Base-by-base conservation (phyloP, 495 filamentous ascomycete species). In the Penicillium maclennaniae region DNA sequence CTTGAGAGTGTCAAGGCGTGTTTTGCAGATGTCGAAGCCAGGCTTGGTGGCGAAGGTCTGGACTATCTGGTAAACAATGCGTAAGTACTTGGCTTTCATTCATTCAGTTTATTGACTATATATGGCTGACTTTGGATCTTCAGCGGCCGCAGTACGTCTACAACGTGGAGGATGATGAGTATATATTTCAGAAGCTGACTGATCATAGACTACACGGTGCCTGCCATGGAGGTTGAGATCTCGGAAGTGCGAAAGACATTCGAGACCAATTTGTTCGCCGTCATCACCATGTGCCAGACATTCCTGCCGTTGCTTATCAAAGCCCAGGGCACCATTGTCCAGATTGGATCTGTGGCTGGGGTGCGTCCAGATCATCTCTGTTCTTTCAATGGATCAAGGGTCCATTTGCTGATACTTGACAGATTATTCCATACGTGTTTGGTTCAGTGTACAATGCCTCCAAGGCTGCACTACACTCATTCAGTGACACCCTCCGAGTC, bases 41-140 rank as follows among this genome's bases (percentile, higher is more conserved):
- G 68, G 27, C 75, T 81, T 0, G 68, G 62, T 4, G 74, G 69
- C 23, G 69, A 66, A 15, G 71, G 72, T 16, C 69, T 86, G 20
- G 76, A 85, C 58, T 79, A 78, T 53, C 68, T 86, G 7, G 74
- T 83, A 47, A 86, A 86, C 61, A 86, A 86, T 71, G 83, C 83
- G 56, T 82, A 45, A 65, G 77, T 61, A 14, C 6, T 12, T 6
- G 7, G 27, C 15, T 44, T 51, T 53, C 37, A 21, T 34, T 2
- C 23, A 23, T 2, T 5, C 23, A 23, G 5, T 5, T 23, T 2
- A 5, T 46, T 46, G 23, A 47, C 19, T 48, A 39, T 47, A 23
- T 41, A 27, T 19, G 9, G 21, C 49, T 70, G 38, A 63, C 49
- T 50, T 14, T 25, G 10, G n/a, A 17, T 23, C 14, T 21, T 6